Conservation (phyloP, 129 eudicot species). For the Silybum marianum region DNA sequence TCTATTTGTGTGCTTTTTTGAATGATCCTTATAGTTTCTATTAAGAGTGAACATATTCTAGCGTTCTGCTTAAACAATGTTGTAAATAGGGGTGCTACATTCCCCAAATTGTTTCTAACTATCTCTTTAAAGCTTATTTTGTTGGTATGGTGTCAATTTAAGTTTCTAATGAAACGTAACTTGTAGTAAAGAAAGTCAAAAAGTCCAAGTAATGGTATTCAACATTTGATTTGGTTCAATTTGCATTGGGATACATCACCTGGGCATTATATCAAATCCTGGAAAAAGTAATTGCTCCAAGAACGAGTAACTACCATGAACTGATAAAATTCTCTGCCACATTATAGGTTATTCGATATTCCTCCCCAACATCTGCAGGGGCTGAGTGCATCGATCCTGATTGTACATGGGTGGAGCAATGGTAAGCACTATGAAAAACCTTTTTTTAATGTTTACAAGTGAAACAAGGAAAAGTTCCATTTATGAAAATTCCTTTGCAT, state of each 20-base stretch:
- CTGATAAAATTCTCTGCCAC: constrained; percentile 9
- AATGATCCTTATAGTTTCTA: not conserved
- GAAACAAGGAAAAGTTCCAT: constrained; percentile 3
- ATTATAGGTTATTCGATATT: constrained; percentile 74
- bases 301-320: not conserved
- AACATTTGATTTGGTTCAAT: not conserved
- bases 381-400: constrained; percentile 95
- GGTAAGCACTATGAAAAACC: constrained; percentile 48
- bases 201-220: not conserved
- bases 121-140: not conserved
- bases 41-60: not conserved
- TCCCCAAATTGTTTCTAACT: not conserved
- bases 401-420: constrained; percentile 97
- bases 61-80: not conserved
- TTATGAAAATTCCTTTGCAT: not conserved
- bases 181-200: not conserved
- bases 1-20: not conserved
- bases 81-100: not conserved
- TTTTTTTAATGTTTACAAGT: not conserved
- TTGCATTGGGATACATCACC: not conserved
- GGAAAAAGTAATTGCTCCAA: not conserved
- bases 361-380: constrained; percentile 94
- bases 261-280: not conserved
- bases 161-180: not conserved
- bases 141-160: not conserved